Conservation (phyloP, 768 basidiomycete species). For the Cubamyces sp. region DNA sequence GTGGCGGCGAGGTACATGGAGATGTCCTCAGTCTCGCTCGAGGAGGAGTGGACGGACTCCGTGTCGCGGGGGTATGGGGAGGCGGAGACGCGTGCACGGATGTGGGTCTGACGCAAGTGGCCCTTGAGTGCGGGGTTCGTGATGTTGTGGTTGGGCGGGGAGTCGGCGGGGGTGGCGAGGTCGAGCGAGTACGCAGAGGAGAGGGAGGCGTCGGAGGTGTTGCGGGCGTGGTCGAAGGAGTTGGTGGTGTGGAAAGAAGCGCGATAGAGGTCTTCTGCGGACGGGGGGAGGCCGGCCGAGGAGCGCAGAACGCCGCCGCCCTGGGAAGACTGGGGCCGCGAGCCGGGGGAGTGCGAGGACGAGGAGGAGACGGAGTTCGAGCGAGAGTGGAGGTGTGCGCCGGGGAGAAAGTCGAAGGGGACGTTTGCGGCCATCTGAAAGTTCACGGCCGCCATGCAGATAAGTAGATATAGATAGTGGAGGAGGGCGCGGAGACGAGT, state of each 20-base stretch:
- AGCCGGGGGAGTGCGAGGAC: slow-evolving; percentile 71
- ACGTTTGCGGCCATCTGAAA: slow-evolving; percentile 69
- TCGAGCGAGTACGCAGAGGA: slow-evolving; percentile 50
- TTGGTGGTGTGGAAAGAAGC: slow-evolving; percentile 59
- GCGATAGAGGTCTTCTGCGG: slow-evolving; percentile 73
- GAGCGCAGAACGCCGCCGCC: slow-evolving; percentile 56
- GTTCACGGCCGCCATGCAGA: slow-evolving; percentile 71
- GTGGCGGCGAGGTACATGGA: slow-evolving; percentile 69
- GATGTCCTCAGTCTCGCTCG: slow-evolving; percentile 87
- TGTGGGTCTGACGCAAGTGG: slow-evolving; percentile 74
- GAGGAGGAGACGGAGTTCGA: slow-evolving; percentile 80
- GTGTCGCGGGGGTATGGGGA: slow-evolving; percentile 87
- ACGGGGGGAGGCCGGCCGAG: slow-evolving; percentile 52
- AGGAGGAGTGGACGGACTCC: slow-evolving; percentile 85
- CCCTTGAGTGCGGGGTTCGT: slow-evolving; percentile 77
- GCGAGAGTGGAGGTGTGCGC: slow-evolving; percentile 68
- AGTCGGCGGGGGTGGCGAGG: slow-evolving; percentile 54
- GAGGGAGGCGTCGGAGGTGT: slow-evolving; percentile 44
- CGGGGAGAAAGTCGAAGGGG: slow-evolving; percentile 73
- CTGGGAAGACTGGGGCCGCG: slow-evolving; percentile 80
- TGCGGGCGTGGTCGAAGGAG: slow-evolving; percentile 52
- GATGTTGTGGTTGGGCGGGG: slow-evolving; percentile 77
- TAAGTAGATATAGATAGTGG: slow-evolving; percentile 29
- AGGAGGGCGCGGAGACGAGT: not conserved
- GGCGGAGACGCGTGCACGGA: slow-evolving; percentile 77